Evolutionary conservation across 176 grass and related monocot species (phyloP), one percentile per base, ranked within the genome.

Genomic region (Bonia amplexicaulis): DNA sequence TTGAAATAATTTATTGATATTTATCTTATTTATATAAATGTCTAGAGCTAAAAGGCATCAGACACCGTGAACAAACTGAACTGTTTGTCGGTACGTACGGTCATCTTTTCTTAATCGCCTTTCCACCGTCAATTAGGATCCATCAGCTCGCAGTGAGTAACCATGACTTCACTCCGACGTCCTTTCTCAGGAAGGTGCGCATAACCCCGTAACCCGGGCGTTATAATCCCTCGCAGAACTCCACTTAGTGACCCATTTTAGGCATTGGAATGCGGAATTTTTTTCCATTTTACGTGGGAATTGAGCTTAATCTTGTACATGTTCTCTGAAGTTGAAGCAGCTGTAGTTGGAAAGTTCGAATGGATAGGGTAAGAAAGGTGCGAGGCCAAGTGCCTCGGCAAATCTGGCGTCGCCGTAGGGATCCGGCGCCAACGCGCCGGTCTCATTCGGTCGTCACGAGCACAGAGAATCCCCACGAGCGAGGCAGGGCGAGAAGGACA

Each of bases 361-460:
- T 33, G 59, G 64, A 27, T 31, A 23, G 35, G 5, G 40, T 15
- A 19, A 27, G 45, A 52, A 80, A 67, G 78, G 29, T 2, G 16
- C 6, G 20, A 27, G 20, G 42, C 63, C 49, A 12, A 0, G 42
- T 13, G n/a, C 59, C 62, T 44, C 29, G 62, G 27, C 77, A 60
- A 79, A 90, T 87, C 84, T 68, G 66, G 41, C 10, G 74, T 83
- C 83, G n/a, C 63, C 33, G 55, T 77, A 78, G 71, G 22, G 61
- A 69, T 77, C 71, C 10, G 86, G 66, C 44, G 55, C n/a, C 42
- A 67, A 25, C 47, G 71, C 81, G 40, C 8, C 33, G 25, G 82
- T 64, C 51, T 35, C 77, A 9, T 73, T 31, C 63, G 33, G 60
- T 12, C 65, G 83, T 41, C 78, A 62, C 86, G 61, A 17, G 67